Evolutionary conservation across 257 asterid species (phyloP).

Genomic region (Nicotiana noctiflora): DNA sequence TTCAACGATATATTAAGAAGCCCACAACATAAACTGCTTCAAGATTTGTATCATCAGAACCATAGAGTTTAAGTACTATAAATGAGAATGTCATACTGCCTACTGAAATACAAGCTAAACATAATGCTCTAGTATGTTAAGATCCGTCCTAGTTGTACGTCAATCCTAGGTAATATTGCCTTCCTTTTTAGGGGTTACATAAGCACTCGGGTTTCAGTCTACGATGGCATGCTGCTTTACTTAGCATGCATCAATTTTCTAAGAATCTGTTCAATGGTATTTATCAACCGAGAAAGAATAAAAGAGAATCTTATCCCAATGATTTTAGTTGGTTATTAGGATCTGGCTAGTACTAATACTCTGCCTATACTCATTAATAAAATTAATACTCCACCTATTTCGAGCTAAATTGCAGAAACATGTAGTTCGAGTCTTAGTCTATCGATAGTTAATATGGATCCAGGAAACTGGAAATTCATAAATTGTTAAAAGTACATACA

Average conservation of each 20-base stretch:
- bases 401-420: neutral
- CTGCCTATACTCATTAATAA: neutral
- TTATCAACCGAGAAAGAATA: neutral
- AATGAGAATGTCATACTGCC: neutral
- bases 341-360: neutral
- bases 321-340: neutral
- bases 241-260: neutral
- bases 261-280: neutral
- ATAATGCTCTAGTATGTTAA: neutral
- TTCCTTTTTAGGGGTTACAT: neutral
- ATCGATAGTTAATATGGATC: neutral
- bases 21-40: neutral
- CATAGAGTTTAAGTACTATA: neutral
- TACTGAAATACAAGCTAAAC: neutral
- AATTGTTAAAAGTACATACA: neutral
- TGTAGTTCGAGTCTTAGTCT: neutral
- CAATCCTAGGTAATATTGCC: neutral
- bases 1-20: neutral
- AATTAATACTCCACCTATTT: neutral
- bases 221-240: neutral
- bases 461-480: neutral
- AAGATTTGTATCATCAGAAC: neutral
- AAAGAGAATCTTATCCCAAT: neutral
- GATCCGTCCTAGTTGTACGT: neutral
- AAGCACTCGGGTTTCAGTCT: neutral